phyloP scores from a whole-genome alignment of 495 filamentous ascomycete genomes.

The Hyaloscypha hepaticicola region DNA sequence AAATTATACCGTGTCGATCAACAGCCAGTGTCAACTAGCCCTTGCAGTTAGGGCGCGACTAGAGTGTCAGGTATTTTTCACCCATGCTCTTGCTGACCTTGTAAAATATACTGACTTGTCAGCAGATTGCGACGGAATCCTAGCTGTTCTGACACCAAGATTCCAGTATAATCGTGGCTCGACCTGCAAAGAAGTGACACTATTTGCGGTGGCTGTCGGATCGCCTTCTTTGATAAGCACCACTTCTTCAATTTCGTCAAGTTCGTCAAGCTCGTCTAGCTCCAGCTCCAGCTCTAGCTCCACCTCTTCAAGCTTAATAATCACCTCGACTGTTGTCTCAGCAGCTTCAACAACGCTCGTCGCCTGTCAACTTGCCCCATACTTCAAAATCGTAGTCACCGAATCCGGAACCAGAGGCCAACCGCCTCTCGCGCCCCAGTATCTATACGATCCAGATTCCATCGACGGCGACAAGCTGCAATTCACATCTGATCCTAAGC shows the following conservation, averaged over 20 bases:
- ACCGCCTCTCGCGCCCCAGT: background rate
- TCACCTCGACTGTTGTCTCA: background rate
- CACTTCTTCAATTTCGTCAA: background rate
- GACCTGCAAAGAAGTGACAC: background rate
- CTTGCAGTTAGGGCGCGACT: background rate
- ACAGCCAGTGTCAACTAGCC: background rate
- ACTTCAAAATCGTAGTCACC: slow-evolving; percentile 1
- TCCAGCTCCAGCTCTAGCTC: background rate
- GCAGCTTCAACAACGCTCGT: background rate
- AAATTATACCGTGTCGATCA: background rate
- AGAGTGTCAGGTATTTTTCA: background rate
- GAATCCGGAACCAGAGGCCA: background rate
- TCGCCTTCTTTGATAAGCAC: background rate
- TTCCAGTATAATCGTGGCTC: background rate
- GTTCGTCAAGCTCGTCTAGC: background rate
- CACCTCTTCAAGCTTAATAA: background rate
- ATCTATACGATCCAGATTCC: slow-evolving; percentile 6
- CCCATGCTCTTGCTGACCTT: background rate
- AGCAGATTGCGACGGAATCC: background rate
- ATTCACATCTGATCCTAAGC: background rate
- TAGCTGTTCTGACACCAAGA: slow-evolving; percentile 5
- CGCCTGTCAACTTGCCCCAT: background rate
- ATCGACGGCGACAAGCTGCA: slow-evolving; percentile 1
- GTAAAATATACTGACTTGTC: background rate
- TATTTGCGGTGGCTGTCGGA: background rate